Percentiles rank a stretch among this genome's conserved stretches.
These are phyloP conservation scores for Vigna radiata DNA, from an alignment of 306 rosid genomes.

Conservation along the genomic window DNA sequence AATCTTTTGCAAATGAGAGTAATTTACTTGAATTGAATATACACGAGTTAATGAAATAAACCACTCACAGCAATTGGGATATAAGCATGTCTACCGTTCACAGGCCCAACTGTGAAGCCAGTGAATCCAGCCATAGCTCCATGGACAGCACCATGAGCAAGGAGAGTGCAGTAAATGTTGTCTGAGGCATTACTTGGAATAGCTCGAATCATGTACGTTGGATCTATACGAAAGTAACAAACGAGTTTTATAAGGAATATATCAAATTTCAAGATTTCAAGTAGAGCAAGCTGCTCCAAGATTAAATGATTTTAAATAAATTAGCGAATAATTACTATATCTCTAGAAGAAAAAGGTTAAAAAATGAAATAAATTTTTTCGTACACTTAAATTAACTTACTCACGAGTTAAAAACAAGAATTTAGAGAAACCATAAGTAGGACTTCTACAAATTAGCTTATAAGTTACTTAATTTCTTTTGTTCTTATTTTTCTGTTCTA, in stretches of 20 bases:
- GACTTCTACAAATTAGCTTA: too few relatives aligned
- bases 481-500: too few relatives aligned
- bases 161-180: slow-evolving; percentile 94
- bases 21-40: slow-evolving; percentile 21
- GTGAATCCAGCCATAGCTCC: slow-evolving; percentile 98
- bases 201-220: slow-evolving; percentile 98
- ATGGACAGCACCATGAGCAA: slow-evolving; percentile 94
- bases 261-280: slow-evolving; percentile 8
- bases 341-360: too few relatives aligned
- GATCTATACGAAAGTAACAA: slow-evolving; percentile 69
- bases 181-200: slow-evolving; percentile 97
- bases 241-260: slow-evolving; percentile 1
- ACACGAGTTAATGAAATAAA: slow-evolving; percentile 37
- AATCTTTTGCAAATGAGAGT: not conserved
- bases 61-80: slow-evolving; percentile 88
- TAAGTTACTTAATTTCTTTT: too few relatives aligned
- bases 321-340: not conserved
- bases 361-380: too few relatives aligned
- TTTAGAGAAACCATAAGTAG: too few relatives aligned
- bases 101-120: slow-evolving; percentile 93
- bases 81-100: slow-evolving; percentile 84
- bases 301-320: not conserved
- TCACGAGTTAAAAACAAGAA: too few relatives aligned
- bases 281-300: not conserved
- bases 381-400: too few relatives aligned